Percentiles rank a stretch among this genome's conserved stretches.
Evolutionary conservation across 2,329 filamentous ascomycete species (phyloP).

Genomic region (Grosmannia huntii): DNA sequence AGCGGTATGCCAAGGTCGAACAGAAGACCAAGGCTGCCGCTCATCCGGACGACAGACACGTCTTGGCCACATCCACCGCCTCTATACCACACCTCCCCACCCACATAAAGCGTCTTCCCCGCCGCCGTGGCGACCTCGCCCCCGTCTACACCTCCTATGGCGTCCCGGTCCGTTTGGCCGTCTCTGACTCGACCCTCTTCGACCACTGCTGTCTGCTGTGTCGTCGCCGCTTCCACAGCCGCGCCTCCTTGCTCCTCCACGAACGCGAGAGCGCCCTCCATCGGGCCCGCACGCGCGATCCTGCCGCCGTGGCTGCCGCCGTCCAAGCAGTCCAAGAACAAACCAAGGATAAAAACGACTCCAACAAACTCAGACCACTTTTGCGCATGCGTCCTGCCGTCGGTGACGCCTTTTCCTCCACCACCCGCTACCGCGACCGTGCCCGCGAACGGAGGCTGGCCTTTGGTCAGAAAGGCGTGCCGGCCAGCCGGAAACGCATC

Average conservation of each 20-base stretch:
- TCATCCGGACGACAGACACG: conserved; percentile 10
- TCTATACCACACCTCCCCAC: not conserved
- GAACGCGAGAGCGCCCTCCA: conserved; percentile 32
- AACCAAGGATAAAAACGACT: too few species aligned
- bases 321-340: conserved; percentile 15
- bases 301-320: conserved; percentile 16
- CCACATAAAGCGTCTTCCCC: conserved; percentile 14
- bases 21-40: conserved; percentile 10
- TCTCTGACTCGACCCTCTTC: too few species aligned
- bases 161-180: not conserved
- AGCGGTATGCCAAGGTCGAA: conserved; percentile 7
- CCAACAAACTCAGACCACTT: not conserved
- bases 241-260: conserved; percentile 27
- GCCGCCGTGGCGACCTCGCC: conserved; percentile 17
- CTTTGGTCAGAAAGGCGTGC: conserved; percentile 48
- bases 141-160: conserved; percentile 41
- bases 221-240: conserved; percentile 26
- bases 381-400: conserved; percentile 10
- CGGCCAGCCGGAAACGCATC: conserved; percentile 18
- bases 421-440: conserved; percentile 45
- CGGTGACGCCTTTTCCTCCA: too few species aligned
- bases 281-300: conserved; percentile 16
- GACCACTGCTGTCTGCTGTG: conserved; percentile 26
- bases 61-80: conserved; percentile 1
- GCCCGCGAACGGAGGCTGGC: conserved; percentile 53